Percentiles rank a stretch among this genome's conserved stretches.
These are phyloP conservation scores for Ziziphus jujuba DNA, from an alignment of 306 rosid genomes.

Conservation along the genomic window DNA sequence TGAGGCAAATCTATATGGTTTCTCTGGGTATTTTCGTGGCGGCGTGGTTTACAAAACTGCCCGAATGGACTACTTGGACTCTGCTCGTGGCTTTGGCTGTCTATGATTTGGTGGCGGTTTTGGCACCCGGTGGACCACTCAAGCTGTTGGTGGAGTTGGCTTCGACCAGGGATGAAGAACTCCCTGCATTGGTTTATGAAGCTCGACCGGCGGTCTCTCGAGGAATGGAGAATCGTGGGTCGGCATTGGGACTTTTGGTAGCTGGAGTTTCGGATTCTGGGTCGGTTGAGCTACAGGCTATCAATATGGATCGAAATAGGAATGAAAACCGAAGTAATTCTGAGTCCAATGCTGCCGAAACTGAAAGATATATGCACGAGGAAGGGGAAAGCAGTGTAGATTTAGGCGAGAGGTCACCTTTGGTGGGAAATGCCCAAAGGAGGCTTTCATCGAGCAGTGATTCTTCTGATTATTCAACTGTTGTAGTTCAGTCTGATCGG, in stretches of 20 bases:
- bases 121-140: slow-evolving; percentile 94
- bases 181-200: slow-evolving; percentile 85
- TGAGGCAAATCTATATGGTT: slow-evolving; percentile 78
- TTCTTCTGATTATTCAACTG: slow-evolving; percentile 37
- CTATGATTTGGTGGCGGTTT: slow-evolving; percentile 84
- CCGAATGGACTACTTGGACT: slow-evolving; percentile 96
- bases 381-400: slow-evolving; percentile 20
- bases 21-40: slow-evolving; percentile 84
- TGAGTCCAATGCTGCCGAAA: slow-evolving; percentile 24
- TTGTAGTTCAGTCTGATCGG: slow-evolving; percentile 19
- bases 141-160: slow-evolving; percentile 88
- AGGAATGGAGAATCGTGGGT: slow-evolving; percentile 26
- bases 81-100: slow-evolving; percentile 77
- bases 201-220: slow-evolving; percentile 71
- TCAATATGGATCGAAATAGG: slow-evolving; percentile 26
- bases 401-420: slow-evolving; percentile 57
- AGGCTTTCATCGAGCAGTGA: slow-evolving; percentile 35
- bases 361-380: slow-evolving; percentile 17
- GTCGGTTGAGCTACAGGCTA: slow-evolving; percentile 73
- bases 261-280: slow-evolving; percentile 59
- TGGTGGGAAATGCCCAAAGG: slow-evolving; percentile 41
- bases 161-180: slow-evolving; percentile 80
- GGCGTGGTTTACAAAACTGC: slow-evolving; percentile 82
- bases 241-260: slow-evolving; percentile 50
- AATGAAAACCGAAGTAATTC: slow-evolving; percentile 14